phyloP scores from a whole-genome alignment of 2,329 filamentous ascomycete species.

The Pseudopithomyces chartarum region DNA sequence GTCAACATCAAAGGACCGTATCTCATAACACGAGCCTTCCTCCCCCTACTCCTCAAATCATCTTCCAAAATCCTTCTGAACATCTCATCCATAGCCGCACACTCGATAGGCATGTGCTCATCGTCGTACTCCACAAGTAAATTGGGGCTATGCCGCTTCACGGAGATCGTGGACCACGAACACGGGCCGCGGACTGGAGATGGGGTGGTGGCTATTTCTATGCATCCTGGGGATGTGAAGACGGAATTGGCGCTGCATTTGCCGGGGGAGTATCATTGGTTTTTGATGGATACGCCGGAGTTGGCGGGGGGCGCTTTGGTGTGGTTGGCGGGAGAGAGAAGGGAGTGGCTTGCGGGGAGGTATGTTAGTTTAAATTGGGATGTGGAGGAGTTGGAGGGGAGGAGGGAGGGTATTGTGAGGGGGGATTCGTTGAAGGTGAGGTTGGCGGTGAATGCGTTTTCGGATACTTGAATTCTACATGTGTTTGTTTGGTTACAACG shows the following conservation, averaged over 20 bases:
- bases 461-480: background rate
- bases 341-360: conserved; percentile 32
- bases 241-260: conserved; percentile 15
- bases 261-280: conserved; percentile 12
- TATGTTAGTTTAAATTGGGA: conserved; percentile 34
- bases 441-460: conserved; percentile 17
- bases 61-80: conserved; percentile 47
- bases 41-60: conserved; percentile 49
- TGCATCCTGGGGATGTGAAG: conserved; percentile 33
- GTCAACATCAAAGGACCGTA: conserved; percentile 57
- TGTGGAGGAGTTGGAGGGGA: conserved; percentile 32
- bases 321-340: conserved; percentile 31
- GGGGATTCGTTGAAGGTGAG: conserved; percentile 22
- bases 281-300: conserved; percentile 27
- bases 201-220: conserved; percentile 22
- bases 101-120: background rate
- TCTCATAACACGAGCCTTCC: conserved; percentile 50
- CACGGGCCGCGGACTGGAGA: conserved; percentile 18
- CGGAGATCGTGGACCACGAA: conserved; percentile 55
- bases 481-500: too few species aligned
- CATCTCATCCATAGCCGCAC: conserved; percentile 52
- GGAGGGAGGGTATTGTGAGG: conserved; percentile 18
- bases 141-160: conserved; percentile 56
- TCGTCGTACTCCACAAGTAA: conserved; percentile 55
- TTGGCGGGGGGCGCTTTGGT: conserved; percentile 31